These are phyloP conservation scores for Leishmania braziliensis DNA, from an alignment of 208 protist species.

Conservation along the genomic window DNA sequence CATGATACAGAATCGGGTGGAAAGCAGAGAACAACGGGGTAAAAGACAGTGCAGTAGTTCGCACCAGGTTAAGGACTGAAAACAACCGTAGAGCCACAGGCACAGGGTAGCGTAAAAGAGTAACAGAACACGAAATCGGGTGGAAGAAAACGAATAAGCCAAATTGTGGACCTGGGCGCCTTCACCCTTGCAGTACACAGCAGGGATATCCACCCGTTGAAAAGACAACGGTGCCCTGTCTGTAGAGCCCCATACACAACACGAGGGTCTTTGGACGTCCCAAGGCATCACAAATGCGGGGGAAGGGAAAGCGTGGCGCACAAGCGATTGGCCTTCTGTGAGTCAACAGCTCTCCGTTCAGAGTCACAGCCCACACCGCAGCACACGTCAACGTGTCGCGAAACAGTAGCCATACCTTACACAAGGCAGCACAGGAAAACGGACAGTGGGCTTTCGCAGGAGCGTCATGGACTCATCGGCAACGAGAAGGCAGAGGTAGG, in stretches of 20 bases:
- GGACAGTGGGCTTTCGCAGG: no score
- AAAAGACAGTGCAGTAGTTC: background rate
- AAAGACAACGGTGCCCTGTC: background rate
- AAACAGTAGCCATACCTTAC: no score
- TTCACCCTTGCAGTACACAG: background rate
- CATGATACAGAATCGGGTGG: background rate
- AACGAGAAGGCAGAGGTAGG: no score
- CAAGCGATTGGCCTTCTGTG: no score
- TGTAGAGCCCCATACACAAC: background rate
- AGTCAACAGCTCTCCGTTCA: no score
- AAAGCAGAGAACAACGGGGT: background rate
- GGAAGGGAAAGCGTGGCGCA: no score
- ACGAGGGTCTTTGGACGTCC: background rate
- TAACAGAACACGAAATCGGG: background rate
- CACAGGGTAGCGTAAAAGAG: background rate
- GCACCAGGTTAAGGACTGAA: background rate
- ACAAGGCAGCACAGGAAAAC: no score
- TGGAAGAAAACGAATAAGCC: background rate
- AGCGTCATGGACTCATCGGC: no score
- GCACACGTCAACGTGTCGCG: no score
- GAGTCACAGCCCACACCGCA: no score
- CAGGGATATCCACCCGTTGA: background rate
- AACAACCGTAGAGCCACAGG: background rate
- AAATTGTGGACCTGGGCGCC: background rate
- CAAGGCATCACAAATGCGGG: background rate